These are phyloP conservation scores for Arachnopeziza araneosa DNA, from an alignment of 2,329 filamentous ascomycete species.

Conservation along the genomic window DNA sequence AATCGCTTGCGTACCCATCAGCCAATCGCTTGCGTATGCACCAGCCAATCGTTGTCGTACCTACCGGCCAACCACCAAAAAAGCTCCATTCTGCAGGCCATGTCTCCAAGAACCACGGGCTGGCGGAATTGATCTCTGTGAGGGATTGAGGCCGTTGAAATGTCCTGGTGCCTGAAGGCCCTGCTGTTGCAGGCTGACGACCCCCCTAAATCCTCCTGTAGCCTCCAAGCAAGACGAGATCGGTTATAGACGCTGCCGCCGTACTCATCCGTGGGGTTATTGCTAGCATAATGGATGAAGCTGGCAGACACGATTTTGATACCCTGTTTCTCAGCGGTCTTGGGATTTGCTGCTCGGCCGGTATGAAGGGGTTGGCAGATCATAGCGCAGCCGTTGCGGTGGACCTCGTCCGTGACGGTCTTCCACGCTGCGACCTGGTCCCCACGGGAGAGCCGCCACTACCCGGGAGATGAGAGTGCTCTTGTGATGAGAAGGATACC, in stretches of 20 bases:
- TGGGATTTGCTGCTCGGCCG: slow-evolving; percentile 46
- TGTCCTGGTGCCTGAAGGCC: no score
- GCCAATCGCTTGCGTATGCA: no score
- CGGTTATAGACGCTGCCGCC: slow-evolving; percentile 26
- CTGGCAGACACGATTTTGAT: slow-evolving; percentile 8
- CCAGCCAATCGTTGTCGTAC: no score
- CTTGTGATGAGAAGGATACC: slow-evolving; percentile 51
- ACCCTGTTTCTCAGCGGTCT: slow-evolving; percentile 15
- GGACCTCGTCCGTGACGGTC: slow-evolving; percentile 54
- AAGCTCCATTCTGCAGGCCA: no score
- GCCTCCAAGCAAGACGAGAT: slow-evolving; percentile 42
- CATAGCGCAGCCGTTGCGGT: slow-evolving; percentile 54
- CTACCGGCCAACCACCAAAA: no score
- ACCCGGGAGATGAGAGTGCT: slow-evolving; percentile 45
- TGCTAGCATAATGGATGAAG: slow-evolving; percentile 19
- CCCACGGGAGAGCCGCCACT: slow-evolving; percentile 41
- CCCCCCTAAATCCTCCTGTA: no score
- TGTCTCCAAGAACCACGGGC: no score
- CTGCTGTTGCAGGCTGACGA: no score
- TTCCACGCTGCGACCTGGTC: slow-evolving; percentile 56
- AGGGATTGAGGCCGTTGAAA: no score
- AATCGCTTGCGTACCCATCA: not conserved
- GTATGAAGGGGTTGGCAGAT: slow-evolving; percentile 57
- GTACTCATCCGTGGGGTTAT: slow-evolving; percentile 20
- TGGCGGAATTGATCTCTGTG: no score